Base-by-base conservation (phyloP, 2,329 filamentous ascomycete genomes). In the Fusarium beomiforme region DNA sequence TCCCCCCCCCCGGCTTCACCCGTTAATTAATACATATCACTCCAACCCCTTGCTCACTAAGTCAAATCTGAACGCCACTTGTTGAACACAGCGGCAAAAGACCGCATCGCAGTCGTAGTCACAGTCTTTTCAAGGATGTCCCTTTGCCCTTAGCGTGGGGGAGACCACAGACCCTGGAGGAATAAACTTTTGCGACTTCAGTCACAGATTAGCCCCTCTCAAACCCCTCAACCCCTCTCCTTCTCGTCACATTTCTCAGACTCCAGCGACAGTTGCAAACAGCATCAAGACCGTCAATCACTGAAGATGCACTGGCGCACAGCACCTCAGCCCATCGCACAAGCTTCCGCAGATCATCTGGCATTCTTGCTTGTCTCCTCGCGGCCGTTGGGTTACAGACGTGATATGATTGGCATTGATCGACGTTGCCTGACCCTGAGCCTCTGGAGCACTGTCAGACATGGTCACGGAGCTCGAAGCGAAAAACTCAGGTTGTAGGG, bases 401-500 rank as follows among this genome's bases (percentile, higher is more conserved):
- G 49, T 56, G 13, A 36, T 59, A 23, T 62, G 31, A 46, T 39
- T 59, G 50, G 59, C 56, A 29, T 70, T 64, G 37, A 67, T 57
- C 54, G 24, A 59, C 26, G 66, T 56, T 44, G 66, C 16, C 24
- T 61, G 64, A 49, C 50, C 64, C 13, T 61, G 64, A 53, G 59
- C 62, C 12, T 58, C 63, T 33, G 58, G 54, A 21, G 39, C 46
- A 51, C 51, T 46, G 49, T 69, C 61, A 24, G 54, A 31, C 47
- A 61, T 61, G 59, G 55, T 64, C 51, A 71, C 47, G 36, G 70
- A 65, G 49, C 39, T 58, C 4, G 36, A 55, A 56, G 53, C 64
- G 29, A 62, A 64, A 8, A 73, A 76, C 77, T 93, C 91, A 0
- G 91, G 91, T 79, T 94, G 92, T 34, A 95, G 77, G 2, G 92